A percentile compares a stretch with the other conserved stretches of the same genome.
Evolutionary conservation across 1,284 basidiomycete species (phyloP).

Genomic region (Ceratobasidium sp.): DNA sequence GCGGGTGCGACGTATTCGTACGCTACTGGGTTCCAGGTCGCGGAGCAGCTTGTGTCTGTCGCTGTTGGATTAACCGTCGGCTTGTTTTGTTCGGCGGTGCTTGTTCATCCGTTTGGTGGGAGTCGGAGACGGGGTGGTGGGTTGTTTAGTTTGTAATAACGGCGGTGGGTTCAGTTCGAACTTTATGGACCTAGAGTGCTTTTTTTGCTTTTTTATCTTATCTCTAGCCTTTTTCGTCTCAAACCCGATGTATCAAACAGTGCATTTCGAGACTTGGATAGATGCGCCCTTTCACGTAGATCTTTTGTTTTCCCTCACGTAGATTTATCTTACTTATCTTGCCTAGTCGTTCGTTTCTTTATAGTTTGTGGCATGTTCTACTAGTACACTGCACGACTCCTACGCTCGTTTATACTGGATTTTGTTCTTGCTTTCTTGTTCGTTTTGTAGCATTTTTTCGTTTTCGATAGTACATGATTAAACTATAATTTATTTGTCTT

Average conservation of each 20-base stretch:
- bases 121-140: slow-evolving; percentile 58
- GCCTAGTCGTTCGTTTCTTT: background rate
- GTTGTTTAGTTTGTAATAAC: slow-evolving; percentile 52
- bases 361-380: slow-evolving; percentile 4
- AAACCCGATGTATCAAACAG: slow-evolving; percentile 36
- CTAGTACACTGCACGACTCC: background rate
- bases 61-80: slow-evolving; percentile 79
- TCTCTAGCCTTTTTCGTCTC: slow-evolving; percentile 6
- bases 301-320: background rate
- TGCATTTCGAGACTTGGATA: slow-evolving; percentile 26
- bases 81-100: slow-evolving; percentile 65
- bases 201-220: slow-evolving; percentile 47
- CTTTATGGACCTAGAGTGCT: slow-evolving; percentile 49
- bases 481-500: slow-evolving; percentile 24
- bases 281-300: slow-evolving; percentile 17
- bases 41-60: slow-evolving; percentile 73
- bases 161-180: slow-evolving; percentile 53
- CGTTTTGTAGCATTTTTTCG: too few species aligned
- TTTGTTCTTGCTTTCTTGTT: too few species aligned
- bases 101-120: slow-evolving; percentile 63
- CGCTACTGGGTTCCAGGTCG: slow-evolving; percentile 75
- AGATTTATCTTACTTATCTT: background rate
- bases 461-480: background rate
- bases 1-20: slow-evolving; percentile 66
- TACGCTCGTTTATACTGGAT: slow-evolving; percentile 3